phyloP scores from a whole-genome alignment of 768 basidiomycete genomes.

The Cystofilobasidium ferigula region DNA sequence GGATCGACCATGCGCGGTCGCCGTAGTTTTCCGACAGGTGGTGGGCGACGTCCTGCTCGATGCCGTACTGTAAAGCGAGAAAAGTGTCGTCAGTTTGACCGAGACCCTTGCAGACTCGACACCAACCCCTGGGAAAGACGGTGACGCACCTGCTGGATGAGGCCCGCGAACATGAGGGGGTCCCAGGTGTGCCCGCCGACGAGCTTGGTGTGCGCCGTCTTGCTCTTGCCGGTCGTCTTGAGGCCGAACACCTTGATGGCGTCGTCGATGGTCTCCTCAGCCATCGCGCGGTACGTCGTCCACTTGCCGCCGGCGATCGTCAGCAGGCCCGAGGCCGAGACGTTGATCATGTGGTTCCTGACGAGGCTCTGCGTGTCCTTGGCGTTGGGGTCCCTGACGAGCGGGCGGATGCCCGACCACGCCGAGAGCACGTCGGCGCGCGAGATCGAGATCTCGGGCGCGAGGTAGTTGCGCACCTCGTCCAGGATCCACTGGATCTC shows the following conservation, averaged over 20 bases:
- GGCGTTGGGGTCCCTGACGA: constrained; percentile 70
- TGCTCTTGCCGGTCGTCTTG: constrained; percentile 51
- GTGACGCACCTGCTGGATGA: constrained; percentile 74
- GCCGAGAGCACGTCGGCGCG: constrained; percentile 90
- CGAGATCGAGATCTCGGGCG: constrained; percentile 83
- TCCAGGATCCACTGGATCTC: constrained; percentile 95
- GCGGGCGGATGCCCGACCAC: constrained; percentile 83
- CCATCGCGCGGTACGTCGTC: constrained; percentile 96
- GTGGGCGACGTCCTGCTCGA: constrained; percentile 82
- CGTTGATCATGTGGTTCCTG: constrained; percentile 82
- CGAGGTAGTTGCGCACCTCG: constrained; percentile 69
- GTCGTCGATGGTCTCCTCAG: constrained; percentile 80
- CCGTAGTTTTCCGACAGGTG: constrained; percentile 91
- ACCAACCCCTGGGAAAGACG: not conserved
- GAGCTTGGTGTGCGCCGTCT: constrained; percentile 68
- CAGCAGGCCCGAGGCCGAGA: constrained; percentile 65
- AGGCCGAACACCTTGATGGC: constrained; percentile 71
- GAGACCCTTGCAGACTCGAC: too few relatives aligned
- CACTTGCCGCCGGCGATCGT: constrained; percentile 97
- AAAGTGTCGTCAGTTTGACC: not conserved
- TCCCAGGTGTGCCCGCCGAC: constrained; percentile 91
- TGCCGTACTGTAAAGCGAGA: constrained; percentile 54
- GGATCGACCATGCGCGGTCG: constrained; percentile 91
- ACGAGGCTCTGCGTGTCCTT: constrained; percentile 73
- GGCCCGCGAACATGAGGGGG: constrained; percentile 89